phyloP scores from a whole-genome alignment of 2,329 filamentous ascomycete species.

The Penicillium sp. region DNA sequence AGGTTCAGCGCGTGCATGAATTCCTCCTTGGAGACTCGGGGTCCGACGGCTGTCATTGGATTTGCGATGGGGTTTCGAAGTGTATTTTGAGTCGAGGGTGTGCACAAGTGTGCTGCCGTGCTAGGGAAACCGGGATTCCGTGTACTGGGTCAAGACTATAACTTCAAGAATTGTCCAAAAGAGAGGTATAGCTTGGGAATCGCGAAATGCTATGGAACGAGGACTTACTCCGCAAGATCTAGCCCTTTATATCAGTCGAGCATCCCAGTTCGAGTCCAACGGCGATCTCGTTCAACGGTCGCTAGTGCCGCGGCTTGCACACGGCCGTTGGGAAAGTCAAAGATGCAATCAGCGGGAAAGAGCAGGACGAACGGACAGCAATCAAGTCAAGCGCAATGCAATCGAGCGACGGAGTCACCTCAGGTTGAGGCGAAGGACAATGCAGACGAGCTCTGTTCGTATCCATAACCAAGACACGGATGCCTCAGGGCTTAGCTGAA shows the following conservation, averaged over 20 bases:
- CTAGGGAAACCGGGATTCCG: neutral
- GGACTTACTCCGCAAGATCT: too few species aligned
- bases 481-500: neutral
- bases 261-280: neutral
- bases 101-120: neutral
- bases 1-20: constrained; percentile 47
- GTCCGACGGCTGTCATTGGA: constrained; percentile 38
- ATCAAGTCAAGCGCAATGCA: constrained; percentile 14
- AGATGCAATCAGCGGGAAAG: constrained; percentile 16
- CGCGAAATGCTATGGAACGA: too few species aligned
- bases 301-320: constrained; percentile 2
- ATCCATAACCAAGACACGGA: neutral
- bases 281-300: constrained; percentile 2
- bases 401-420: constrained; percentile 14
- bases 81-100: neutral
- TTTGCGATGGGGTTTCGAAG: neutral
- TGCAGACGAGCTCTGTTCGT: neutral
- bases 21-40: constrained; percentile 47
- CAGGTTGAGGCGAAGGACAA: neutral
- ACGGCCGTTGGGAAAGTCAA: constrained; percentile 7
- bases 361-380: constrained; percentile 20
- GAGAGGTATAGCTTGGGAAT: neutral
- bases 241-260: constrained; percentile 14
- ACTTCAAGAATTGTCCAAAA: neutral
- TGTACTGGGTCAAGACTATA: neutral